Percentiles rank a stretch among this genome's conserved stretches.
Evolutionary conservation across 2,329 filamentous ascomycete species (phyloP).

Genomic region (Fusarium pseudonygamai): DNA sequence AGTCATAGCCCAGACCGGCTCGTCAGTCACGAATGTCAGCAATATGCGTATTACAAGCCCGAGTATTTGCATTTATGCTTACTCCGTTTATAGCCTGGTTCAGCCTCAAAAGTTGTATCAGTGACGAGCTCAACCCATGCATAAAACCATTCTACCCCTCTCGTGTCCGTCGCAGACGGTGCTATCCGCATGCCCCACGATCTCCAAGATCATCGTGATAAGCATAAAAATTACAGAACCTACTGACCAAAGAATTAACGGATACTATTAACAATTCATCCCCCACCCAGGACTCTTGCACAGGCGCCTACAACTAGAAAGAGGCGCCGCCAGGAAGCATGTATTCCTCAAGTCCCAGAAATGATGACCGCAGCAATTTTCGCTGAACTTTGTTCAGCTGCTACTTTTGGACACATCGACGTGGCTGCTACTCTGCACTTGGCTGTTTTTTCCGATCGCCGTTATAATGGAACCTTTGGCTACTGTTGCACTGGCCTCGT

Average conservation of each 20-base stretch:
- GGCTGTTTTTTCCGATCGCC: not conserved
- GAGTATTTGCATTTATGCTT: not conserved
- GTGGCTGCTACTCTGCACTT: not conserved
- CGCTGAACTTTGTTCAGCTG: not conserved
- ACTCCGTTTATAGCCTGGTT: fast-evolving
- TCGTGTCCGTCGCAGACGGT: not conserved
- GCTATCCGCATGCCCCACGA: no score
- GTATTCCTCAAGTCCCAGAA: not conserved
- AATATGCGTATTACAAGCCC: not conserved
- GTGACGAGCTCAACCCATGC: not conserved
- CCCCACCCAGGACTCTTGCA: not conserved
- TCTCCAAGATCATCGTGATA: not conserved
- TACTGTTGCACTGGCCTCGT: not conserved
- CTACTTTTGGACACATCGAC: not conserved
- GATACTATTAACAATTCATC: not conserved
- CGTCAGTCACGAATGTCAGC: not conserved
- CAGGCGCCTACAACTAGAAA: not conserved
- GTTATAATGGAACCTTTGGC: not conserved
- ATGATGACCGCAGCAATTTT: not conserved
- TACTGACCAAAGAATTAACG: not conserved
- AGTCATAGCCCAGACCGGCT: not conserved
- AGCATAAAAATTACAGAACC: not conserved
- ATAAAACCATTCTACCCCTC: not conserved
- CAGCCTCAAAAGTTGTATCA: not conserved
- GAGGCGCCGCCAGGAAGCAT: not conserved